phyloP scores from a whole-genome alignment of 23 red algal species.

The Agarophyton chilense region DNA sequence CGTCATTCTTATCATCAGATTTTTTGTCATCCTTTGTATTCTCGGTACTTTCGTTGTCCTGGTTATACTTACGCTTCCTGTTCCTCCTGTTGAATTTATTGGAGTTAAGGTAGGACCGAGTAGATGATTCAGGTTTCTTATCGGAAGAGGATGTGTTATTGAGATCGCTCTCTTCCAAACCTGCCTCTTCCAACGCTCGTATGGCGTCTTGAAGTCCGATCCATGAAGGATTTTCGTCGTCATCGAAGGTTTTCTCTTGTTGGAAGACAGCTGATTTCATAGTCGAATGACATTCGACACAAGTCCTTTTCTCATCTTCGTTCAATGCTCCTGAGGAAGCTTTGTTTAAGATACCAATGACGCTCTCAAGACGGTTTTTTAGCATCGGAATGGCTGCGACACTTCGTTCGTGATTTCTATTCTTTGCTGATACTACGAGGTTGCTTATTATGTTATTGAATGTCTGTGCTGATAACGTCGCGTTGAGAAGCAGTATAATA shows the following conservation, averaged over 20 bases:
- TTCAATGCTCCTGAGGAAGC: not conserved
- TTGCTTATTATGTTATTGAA: too few relatives aligned
- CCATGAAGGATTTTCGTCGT: not conserved
- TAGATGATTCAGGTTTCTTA: not conserved
- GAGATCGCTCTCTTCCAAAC: constrained; percentile 18
- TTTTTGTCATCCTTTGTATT: too few relatives aligned
- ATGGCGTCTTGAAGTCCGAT: constrained; percentile 30
- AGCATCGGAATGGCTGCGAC: too few relatives aligned
- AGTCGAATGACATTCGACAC: not conserved
- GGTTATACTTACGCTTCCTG: not conserved
- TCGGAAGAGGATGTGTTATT: not conserved
- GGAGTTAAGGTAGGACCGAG: not conserved
- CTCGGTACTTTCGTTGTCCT: too few relatives aligned
- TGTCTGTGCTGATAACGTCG: too few relatives aligned
- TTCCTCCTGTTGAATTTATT: not conserved
- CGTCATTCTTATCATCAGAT: too few relatives aligned
- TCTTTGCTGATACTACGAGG: too few relatives aligned
- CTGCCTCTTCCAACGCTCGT: not conserved
- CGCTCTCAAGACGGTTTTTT: too few relatives aligned
- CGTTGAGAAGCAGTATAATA: constrained; percentile 1
- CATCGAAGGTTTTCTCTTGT: not conserved
- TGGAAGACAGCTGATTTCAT: not conserved
- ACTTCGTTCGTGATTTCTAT: too few relatives aligned
- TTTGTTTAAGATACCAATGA: too few relatives aligned
- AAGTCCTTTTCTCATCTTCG: not conserved